These are phyloP conservation scores for Aphanomyces euteiches DNA, from an alignment of 352 stramenopile species.

Conservation along the genomic window DNA sequence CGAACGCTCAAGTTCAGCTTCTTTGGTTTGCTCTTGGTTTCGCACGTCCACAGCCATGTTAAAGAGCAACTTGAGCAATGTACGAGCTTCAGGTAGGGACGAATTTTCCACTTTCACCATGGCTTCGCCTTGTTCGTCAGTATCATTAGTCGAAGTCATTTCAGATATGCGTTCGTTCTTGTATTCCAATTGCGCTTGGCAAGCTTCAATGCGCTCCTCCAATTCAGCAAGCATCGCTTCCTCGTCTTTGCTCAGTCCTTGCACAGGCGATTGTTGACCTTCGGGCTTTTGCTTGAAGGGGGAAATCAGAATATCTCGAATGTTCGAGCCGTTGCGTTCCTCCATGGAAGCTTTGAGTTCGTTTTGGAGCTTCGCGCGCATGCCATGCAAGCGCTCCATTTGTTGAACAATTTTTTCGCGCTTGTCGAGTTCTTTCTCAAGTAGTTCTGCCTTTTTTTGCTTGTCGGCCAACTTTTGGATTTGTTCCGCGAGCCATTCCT, in stretches of 20 bases:
- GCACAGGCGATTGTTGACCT: constrained; percentile 32
- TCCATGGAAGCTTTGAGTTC: constrained; percentile 64
- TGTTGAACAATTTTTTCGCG: constrained; percentile 69
- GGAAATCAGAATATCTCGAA: constrained; percentile 78
- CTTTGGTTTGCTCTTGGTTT: constrained; percentile 78
- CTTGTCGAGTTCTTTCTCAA: constrained; percentile 56
- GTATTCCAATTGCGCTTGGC: constrained; percentile 81
- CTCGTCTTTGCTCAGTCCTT: constrained; percentile 65
- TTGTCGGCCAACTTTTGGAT: constrained; percentile 77
- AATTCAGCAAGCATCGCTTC: constrained; percentile 78
- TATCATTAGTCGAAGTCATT: constrained; percentile 26
- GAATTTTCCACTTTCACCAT: constrained; percentile 78
- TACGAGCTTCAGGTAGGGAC: constrained; percentile 75
- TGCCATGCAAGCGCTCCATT: constrained; percentile 74
- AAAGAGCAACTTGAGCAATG: constrained; percentile 80
- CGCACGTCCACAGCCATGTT: constrained; percentile 84
- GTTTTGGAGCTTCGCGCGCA: constrained; percentile 64
- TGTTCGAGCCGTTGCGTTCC: constrained; percentile 45
- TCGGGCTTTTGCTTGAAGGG: constrained; percentile 42
- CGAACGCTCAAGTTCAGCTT: constrained; percentile 70
- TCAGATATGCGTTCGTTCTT: constrained; percentile 87
- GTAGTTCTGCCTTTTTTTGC: constrained; percentile 77
- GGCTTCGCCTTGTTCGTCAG: constrained; percentile 44
- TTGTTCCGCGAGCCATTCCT: constrained; percentile 80
- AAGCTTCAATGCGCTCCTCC: constrained; percentile 82